Conservation (phyloP, 106 monocot genomes). For the Triglochin maritima region DNA sequence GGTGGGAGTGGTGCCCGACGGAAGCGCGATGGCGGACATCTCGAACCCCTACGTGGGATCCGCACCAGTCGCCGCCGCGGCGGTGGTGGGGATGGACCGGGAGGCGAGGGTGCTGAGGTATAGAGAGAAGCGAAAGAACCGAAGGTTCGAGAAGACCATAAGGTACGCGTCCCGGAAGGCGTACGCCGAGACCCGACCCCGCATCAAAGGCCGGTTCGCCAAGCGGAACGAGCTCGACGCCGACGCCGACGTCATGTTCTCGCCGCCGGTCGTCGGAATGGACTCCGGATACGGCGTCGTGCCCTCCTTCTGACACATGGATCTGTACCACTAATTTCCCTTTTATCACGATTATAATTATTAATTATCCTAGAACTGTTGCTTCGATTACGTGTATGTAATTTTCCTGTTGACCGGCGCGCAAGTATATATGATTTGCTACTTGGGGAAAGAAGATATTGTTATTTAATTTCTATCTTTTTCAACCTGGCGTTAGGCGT, state of each 20-base stretch:
- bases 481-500: no score
- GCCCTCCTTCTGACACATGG: not conserved
- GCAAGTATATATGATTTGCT: no score
- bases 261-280: not conserved
- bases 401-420: not conserved
- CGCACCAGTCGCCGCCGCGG: not conserved
- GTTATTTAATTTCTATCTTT: no score
- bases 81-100: constrained; percentile 26
- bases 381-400: not conserved
- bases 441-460: no score
- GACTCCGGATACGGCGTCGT: constrained; percentile 4
- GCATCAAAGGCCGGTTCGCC: constrained; percentile 62
- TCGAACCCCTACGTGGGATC: constrained; percentile 9
- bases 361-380: not conserved
- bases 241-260: constrained; percentile 13
- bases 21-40: constrained; percentile 11
- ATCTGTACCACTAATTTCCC: no score
- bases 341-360: no score
- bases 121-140: constrained; percentile 24
- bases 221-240: constrained; percentile 31
- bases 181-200: constrained; percentile 45
- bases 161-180: constrained; percentile 26
- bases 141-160: constrained; percentile 27
- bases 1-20: constrained; percentile 33
- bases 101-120: constrained; percentile 34